These are phyloP conservation scores for Gossypium davidsonii DNA, from an alignment of 441 rosid genomes.

Conservation along the genomic window DNA sequence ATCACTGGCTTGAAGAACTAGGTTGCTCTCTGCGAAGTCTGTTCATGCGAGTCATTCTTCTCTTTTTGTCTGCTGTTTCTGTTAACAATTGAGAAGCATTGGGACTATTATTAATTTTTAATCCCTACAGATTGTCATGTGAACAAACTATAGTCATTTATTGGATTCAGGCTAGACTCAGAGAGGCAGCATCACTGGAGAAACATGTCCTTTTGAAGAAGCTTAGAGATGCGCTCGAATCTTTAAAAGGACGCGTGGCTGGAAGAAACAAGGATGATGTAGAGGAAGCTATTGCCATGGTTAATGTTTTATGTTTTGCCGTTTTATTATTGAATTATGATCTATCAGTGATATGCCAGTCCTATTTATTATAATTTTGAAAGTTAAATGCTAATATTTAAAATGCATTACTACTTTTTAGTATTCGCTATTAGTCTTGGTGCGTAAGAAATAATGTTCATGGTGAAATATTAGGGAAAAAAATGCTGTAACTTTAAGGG, in stretches of 20 bases:
- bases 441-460: background rate
- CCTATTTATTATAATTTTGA: background rate
- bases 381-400: background rate
- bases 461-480: background rate
- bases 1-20: background rate
- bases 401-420: background rate
- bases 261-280: conserved; percentile 93
- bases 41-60: background rate
- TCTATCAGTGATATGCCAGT: background rate
- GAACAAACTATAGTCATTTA: conserved; percentile 4
- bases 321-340: background rate
- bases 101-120: conserved; percentile 1
- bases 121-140: background rate
- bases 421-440: background rate
- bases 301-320: conserved; percentile 25
- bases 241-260: conserved; percentile 12
- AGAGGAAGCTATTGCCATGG: conserved; percentile 88
- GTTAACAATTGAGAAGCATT: conserved; percentile 1
- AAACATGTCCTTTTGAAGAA: too few species aligned
- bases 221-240: too few species aligned
- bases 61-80: background rate
- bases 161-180: conserved; percentile 57
- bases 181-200: too few species aligned
- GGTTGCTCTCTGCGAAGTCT: background rate
- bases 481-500: background rate